Evolutionary conservation across 805 yeast genomes (phyloP), one percentile per base, ranked within the genome.

Genomic region (Candida xyloterini): DNA sequence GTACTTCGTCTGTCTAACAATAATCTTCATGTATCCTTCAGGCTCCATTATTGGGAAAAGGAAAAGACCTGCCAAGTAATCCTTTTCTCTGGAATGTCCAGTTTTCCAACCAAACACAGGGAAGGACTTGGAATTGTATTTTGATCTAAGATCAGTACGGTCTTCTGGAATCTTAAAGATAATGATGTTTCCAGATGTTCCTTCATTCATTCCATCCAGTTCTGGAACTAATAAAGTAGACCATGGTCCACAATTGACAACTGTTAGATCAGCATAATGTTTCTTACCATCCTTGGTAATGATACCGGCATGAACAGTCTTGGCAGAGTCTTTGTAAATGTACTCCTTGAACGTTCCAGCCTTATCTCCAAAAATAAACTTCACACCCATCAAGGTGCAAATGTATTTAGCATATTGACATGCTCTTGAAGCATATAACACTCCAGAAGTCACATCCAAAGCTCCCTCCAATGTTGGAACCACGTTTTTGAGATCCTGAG

Each of bases 201-300:
- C 71, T 43, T 65, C 68, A 43, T 57, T 59, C 27, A 63, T 52
- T 9, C 68, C 67, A 33, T 57, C 61, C 6, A 67, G 59, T 35
- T 58, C 63, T 11, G 68, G 67, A 22, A 60, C 51, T 5, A 61
- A 40, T 11, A 43, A 35, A 4, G 57, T 51, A 3, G 60, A 48
- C 65, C 66, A 62, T 11, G 63, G 59, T 9, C 67, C 67, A 35
- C 58, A 50, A 20, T 49, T 49, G n/a, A 60, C 40, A 13, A 62
- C 56, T 2, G 50, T 52, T 22, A 57, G 40, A 16, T 53, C 57
- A 9, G 63, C 52, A 25, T 15, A 20, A 38, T 60, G 63, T 0
- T 14, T 21, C 7, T 42, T 46, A 1, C 59, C 64, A 43, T 60
- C 64, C 34, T 49, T 40, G 2, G 66, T 62, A 0, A 21, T 33